Evolutionary conservation across 495 filamentous ascomycete species (phyloP).

Genomic region (Aspergillus steynii): DNA sequence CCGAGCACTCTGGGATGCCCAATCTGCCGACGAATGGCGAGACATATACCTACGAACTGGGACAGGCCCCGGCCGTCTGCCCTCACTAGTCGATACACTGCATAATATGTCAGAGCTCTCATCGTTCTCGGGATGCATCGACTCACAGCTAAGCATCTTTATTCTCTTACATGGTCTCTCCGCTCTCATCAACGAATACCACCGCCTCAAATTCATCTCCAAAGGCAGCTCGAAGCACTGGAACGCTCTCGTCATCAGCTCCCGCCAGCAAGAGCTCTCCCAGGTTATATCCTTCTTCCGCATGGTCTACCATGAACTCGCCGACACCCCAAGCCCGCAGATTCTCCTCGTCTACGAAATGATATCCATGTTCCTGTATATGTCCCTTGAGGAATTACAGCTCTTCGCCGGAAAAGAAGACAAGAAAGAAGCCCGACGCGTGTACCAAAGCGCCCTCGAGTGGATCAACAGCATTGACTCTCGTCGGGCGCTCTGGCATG

Average conservation of each 20-base stretch:
- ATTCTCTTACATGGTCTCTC: constrained; percentile 59
- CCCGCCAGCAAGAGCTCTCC: constrained; percentile 53
- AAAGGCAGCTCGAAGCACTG: constrained; percentile 41
- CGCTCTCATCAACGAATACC: constrained; percentile 59
- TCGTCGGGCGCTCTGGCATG: constrained; percentile 60
- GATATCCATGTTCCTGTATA: constrained; percentile 58
- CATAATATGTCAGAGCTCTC: constrained; percentile 50
- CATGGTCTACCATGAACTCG: constrained; percentile 34
- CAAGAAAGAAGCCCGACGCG: constrained; percentile 56
- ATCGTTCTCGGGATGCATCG: constrained; percentile 41
- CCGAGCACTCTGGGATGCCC: constrained; percentile 56
- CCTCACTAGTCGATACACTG: constrained; percentile 53
- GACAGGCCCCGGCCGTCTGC: constrained; percentile 32
- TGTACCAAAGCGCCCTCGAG: constrained; percentile 50
- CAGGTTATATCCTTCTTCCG: constrained; percentile 45
- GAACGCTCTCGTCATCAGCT: constrained; percentile 49
- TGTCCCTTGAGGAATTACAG: constrained; percentile 64
- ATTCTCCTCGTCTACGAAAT: constrained; percentile 53
- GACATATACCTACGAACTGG: constrained; percentile 40
- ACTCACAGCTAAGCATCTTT: constrained; percentile 50
- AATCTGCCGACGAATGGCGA: constrained; percentile 58
- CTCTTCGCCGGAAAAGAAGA: constrained; percentile 64
- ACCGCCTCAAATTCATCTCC: constrained; percentile 53
- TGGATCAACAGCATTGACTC: constrained; percentile 55
- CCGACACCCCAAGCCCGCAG: constrained; percentile 23